phyloP scores from a whole-genome alignment of 2,329 filamentous ascomycete genomes.

The Trichoderma guizhouense region DNA sequence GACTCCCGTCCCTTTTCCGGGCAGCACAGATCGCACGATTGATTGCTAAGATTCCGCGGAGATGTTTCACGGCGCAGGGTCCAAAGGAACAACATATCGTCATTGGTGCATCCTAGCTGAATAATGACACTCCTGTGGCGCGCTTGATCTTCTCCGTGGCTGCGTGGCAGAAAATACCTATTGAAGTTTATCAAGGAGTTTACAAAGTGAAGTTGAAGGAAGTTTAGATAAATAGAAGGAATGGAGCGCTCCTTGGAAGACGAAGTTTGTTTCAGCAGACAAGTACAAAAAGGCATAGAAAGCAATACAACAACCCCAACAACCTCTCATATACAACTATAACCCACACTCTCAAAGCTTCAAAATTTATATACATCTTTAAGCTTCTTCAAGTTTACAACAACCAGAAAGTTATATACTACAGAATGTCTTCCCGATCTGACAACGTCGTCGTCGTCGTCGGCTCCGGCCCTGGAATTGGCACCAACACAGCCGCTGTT shows the following conservation, averaged over 20 bases:
- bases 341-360: neutral
- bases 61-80: neutral
- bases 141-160: neutral
- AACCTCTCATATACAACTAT: neutral
- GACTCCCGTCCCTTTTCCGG: neutral
- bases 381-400: neutral
- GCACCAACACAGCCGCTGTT: constrained; percentile 84
- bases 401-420: neutral
- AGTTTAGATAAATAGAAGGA: neutral
- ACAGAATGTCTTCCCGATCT: constrained; percentile 2
- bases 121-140: neutral
- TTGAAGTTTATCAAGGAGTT: neutral
- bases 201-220: neutral
- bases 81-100: neutral
- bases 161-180: neutral
- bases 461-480: constrained; percentile 86
- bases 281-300: neutral
- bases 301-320: neutral
- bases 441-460: constrained; percentile 59
- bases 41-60: constrained; percentile 9
- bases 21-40: neutral
- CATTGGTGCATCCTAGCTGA: constrained; percentile 1
- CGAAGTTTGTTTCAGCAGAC: neutral
- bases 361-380: neutral
- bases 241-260: neutral